Conservation (phyloP, 2,329 filamentous ascomycete genomes). For the Fusarium sp. region DNA sequence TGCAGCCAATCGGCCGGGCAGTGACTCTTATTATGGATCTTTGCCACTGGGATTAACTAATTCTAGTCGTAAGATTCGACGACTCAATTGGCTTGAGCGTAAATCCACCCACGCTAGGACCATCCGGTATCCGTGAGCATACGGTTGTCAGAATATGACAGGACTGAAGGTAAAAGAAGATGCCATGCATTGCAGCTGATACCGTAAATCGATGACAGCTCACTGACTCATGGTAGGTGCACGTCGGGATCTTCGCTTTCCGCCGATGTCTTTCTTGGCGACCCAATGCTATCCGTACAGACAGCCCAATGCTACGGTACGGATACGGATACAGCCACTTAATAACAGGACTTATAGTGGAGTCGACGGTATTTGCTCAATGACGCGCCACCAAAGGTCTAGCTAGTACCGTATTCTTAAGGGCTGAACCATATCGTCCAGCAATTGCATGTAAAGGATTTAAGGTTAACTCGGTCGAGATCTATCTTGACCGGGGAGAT, state of each 20-base stretch:
- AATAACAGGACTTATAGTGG: not conserved
- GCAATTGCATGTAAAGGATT: not conserved
- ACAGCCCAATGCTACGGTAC: too few relatives aligned
- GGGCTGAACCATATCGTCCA: too few relatives aligned
- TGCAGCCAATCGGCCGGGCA: conserved; percentile 10
- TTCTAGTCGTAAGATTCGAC: not conserved
- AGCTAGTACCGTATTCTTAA: too few relatives aligned
- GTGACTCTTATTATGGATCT: conserved; percentile 12
- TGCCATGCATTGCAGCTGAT: not conserved
- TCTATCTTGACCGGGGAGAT: not conserved
- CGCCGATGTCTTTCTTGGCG: not conserved
- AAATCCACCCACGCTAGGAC: not conserved
- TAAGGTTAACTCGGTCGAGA: not conserved
- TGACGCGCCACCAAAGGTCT: not conserved
- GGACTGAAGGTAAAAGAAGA: not conserved
- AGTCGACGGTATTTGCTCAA: not conserved
- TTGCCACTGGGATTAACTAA: conserved; percentile 4
- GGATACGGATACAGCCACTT: not conserved
- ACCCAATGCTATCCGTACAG: not conserved
- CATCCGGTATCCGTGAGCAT: not conserved
- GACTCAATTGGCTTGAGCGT: conserved; percentile 8
- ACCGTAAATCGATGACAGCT: not conserved
- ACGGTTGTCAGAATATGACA: not conserved
- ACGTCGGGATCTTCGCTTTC: not conserved
- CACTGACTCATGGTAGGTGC: not conserved